These are phyloP conservation scores for Aegilops tauschii DNA, from an alignment of 176 grass and related monocot species.

Conservation along the genomic window DNA sequence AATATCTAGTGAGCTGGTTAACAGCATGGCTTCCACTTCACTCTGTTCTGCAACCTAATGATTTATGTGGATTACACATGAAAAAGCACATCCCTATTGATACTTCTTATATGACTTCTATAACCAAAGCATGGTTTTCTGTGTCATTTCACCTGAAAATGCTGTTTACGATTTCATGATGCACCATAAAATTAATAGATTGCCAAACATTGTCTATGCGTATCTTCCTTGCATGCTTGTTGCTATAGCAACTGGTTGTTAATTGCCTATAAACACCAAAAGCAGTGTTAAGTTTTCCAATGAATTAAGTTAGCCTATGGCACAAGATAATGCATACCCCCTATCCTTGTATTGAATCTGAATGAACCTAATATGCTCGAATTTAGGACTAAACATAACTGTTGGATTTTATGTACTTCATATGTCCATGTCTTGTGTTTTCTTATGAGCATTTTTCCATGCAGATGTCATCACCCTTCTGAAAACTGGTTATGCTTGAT, in stretches of 20 bases:
- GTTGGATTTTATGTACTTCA: neutral
- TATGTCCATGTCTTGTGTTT: neutral
- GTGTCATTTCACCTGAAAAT: neutral
- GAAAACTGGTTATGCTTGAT: conserved; percentile 96
- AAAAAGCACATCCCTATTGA: neutral
- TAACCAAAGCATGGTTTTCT: neutral
- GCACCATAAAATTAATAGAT: neutral
- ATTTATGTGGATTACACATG: neutral
- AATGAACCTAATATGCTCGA: neutral
- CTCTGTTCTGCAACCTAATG: neutral
- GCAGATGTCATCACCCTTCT: conserved; percentile 76
- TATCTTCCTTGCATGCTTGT: neutral
- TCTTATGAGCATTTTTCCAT: conserved; percentile 15
- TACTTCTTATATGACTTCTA: neutral
- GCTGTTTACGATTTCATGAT: neutral
- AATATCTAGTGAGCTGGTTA: neutral
- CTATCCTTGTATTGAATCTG: neutral
- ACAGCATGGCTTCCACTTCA: neutral
- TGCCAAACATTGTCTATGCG: neutral
- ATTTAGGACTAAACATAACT: neutral
- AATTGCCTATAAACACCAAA: neutral
- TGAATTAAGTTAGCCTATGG: neutral
- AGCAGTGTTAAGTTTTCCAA: neutral
- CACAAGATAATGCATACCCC: neutral
- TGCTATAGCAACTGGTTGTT: neutral